Conservation (phyloP, 305 asterid genomes). For the Fraxinus platypoda region DNA sequence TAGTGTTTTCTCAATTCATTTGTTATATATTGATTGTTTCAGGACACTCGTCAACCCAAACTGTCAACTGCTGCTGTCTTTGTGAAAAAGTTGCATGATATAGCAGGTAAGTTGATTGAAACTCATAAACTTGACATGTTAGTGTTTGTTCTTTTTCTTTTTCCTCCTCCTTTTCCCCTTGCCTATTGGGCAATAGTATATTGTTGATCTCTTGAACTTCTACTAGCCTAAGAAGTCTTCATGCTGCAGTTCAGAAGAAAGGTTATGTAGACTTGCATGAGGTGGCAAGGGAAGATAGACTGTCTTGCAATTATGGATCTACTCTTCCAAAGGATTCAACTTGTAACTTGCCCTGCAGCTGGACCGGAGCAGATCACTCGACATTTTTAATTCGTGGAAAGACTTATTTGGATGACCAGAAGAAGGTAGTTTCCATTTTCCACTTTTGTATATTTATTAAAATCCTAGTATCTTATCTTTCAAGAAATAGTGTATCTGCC, state of each 20-base stretch:
- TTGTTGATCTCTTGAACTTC: conserved; percentile 15
- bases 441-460: conserved; percentile 9
- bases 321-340: conserved; percentile 87
- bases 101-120: conserved; percentile 62
- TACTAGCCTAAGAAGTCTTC: conserved; percentile 22
- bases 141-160: not conserved
- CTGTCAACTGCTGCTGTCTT: conserved; percentile 89
- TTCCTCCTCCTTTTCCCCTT: conserved; percentile 12
- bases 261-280: conserved; percentile 94
- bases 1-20: conserved; percentile 5
- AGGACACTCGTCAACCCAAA: conserved; percentile 84
- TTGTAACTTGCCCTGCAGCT: conserved; percentile 81
- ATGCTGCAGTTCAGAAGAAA: conserved; percentile 82
- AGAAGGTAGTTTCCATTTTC: conserved; percentile 54
- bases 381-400: conserved; percentile 87
- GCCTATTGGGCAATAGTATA: conserved; percentile 19
- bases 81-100: conserved; percentile 86
- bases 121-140: not conserved
- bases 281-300: conserved; percentile 66
- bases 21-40: conserved; percentile 28
- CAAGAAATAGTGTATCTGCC: not conserved
- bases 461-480: conserved; percentile 8
- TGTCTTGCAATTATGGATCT: conserved; percentile 71
- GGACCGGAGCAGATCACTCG: conserved; percentile 83
- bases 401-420: conserved; percentile 84